Conservation (phyloP, 148 eudicot species). For the Amaranthus hypochondriacus region DNA sequence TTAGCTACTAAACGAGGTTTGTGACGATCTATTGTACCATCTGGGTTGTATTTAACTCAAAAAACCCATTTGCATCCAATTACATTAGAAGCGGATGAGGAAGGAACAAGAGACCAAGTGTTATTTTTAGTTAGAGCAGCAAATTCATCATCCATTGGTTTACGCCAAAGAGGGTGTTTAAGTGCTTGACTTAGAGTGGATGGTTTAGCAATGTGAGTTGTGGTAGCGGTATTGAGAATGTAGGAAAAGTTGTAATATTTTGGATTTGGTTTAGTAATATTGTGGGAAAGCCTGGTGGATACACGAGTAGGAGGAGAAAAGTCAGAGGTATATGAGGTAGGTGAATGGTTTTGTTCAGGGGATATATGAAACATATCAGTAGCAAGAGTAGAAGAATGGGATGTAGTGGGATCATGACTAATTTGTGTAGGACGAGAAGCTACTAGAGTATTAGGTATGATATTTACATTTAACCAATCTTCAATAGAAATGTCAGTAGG, state of each 20-base stretch:
- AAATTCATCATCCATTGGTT: neutral
- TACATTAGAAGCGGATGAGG: neutral
- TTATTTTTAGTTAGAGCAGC: neutral
- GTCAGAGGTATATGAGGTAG: too few species aligned
- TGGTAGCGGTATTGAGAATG: neutral
- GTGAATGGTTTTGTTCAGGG: too few species aligned
- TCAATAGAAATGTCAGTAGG: too few species aligned
- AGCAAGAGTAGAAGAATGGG: too few species aligned
- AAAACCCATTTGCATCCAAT: conserved; percentile 11
- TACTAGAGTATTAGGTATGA: too few species aligned
- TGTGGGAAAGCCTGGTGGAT: neutral
- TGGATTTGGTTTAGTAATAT: conserved; percentile 1
- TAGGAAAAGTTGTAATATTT: neutral
- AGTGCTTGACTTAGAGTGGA: neutral
- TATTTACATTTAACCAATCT: too few species aligned
- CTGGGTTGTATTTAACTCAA: neutral
- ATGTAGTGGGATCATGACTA: too few species aligned
- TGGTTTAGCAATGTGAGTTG: neutral
- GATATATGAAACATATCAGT: too few species aligned
- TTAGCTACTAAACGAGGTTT: conserved; percentile 4
- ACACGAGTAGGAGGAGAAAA: too few species aligned
- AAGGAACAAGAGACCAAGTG: conserved; percentile 3
- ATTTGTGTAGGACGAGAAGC: too few species aligned
- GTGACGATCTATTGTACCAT: neutral
- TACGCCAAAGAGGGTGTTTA: neutral